Evolutionary conservation across 129 eudicot genomes (phyloP).

Genomic region (Flaveria ramosissima): DNA sequence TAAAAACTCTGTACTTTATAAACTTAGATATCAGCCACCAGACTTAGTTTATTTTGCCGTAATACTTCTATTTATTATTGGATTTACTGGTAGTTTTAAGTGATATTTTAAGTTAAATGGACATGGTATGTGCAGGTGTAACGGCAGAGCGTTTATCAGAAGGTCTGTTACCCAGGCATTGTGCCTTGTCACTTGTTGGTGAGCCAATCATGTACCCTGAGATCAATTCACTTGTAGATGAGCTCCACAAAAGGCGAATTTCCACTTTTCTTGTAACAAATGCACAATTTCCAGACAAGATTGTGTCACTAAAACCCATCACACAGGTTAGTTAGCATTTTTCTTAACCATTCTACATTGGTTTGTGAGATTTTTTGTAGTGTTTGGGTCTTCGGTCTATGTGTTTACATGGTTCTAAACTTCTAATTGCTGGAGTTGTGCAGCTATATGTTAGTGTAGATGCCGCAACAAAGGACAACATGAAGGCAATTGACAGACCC

Average conservation of each 20-base stretch:
- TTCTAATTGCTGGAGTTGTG: constrained; percentile 28
- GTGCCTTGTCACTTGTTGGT: constrained; percentile 98
- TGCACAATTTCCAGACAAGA: constrained; percentile 97
- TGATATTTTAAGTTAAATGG: constrained; percentile 9
- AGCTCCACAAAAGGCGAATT: constrained; percentile 80
- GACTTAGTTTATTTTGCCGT: neutral
- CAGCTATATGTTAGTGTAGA: constrained; percentile 97
- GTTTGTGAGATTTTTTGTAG: constrained; percentile 13
- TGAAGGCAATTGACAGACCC: constrained; percentile 97
- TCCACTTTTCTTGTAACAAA: constrained; percentile 98
- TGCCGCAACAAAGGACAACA: constrained; percentile 94
- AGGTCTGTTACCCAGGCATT: constrained; percentile 90
- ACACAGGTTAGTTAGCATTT: constrained; percentile 73
- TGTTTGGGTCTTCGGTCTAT: neutral
- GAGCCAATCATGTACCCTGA: constrained; percentile 99
- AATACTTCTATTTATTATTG: neutral
- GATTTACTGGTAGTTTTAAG: neutral
- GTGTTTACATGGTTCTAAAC: constrained; percentile 5
- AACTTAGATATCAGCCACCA: neutral
- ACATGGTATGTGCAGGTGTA: constrained; percentile 61
- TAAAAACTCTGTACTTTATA: neutral
- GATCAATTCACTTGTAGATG: constrained; percentile 83
- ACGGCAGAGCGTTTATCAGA: constrained; percentile 75
- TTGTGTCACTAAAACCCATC: constrained; percentile 68
- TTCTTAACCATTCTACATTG: constrained; percentile 6